These are phyloP conservation scores for Hylodesmum podocarpum DNA, from an alignment of 306 rosid species.

Conservation along the genomic window DNA sequence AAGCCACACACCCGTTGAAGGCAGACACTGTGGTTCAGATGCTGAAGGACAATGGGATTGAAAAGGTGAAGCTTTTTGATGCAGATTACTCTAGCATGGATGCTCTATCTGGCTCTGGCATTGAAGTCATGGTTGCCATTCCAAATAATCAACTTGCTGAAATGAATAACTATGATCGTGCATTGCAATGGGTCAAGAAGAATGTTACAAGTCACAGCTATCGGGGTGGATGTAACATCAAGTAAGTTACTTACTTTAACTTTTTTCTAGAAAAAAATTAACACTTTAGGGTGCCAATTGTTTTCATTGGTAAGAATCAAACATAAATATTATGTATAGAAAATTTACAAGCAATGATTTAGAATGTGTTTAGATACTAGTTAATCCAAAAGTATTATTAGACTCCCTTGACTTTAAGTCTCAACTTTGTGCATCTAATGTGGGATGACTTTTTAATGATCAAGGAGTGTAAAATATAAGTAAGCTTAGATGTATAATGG, in stretches of 20 bases:
- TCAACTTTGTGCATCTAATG: neutral
- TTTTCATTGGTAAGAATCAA: too few relatives aligned
- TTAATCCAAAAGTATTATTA: too few relatives aligned
- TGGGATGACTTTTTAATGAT: neutral
- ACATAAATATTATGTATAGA: too few relatives aligned
- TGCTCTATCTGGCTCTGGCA: conserved; percentile 70
- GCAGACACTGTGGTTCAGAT: conserved; percentile 73
- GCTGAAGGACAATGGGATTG: conserved; percentile 82
- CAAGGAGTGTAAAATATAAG: neutral
- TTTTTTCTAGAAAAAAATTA: neutral
- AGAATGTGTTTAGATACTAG: too few relatives aligned
- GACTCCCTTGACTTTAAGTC: too few relatives aligned
- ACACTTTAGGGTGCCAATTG: neutral
- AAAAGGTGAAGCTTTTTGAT: conserved; percentile 89
- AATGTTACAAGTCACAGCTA: conserved; percentile 71
- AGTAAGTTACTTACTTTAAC: conserved; percentile 40
- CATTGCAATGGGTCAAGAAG: conserved; percentile 75
- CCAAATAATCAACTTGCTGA: conserved; percentile 74
- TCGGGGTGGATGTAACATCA: conserved; percentile 78
- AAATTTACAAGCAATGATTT: too few relatives aligned
- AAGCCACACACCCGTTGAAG: conserved; percentile 70
- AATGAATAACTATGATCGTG: conserved; percentile 65
- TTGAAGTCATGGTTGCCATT: conserved; percentile 91
- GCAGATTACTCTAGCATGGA: conserved; percentile 60
- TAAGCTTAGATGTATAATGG: neutral